A percentile compares a stretch with the other conserved stretches of the same genome.
These are phyloP conservation scores for Gossypium longicalyx DNA, from an alignment of 345 rosid genomes.

Conservation along the genomic window DNA sequence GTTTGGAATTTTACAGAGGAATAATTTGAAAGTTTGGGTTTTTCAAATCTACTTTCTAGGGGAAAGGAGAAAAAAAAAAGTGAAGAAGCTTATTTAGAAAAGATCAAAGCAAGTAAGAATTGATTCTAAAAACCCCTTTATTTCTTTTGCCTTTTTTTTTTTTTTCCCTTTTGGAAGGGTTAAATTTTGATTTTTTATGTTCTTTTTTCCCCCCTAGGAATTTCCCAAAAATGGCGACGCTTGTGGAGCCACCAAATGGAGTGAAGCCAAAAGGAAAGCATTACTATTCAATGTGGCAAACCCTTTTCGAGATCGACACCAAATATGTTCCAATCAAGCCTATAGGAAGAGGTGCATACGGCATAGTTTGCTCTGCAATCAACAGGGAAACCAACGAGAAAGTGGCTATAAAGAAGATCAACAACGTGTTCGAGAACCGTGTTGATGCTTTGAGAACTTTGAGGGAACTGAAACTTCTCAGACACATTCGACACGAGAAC, in stretches of 20 bases:
- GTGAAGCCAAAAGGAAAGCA: slow-evolving; percentile 59
- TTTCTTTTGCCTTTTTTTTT: not conserved
- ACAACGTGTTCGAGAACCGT: slow-evolving; percentile 72
- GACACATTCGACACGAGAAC: slow-evolving; percentile 75
- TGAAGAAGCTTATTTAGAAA: not conserved
- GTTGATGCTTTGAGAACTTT: slow-evolving; percentile 61
- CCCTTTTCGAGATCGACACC: slow-evolving; percentile 78
- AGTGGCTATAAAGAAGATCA: slow-evolving; percentile 85
- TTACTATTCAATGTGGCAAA: slow-evolving; percentile 75
- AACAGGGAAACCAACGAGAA: slow-evolving; percentile 70
- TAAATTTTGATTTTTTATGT: not conserved
- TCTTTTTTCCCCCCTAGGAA: not conserved
- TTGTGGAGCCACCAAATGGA: slow-evolving; percentile 87
- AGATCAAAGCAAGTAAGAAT: slow-evolving; percentile 13
- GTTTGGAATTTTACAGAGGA: not conserved
- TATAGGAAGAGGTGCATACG: slow-evolving; percentile 84
- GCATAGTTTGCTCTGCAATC: slow-evolving; percentile 79
- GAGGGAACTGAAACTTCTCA: slow-evolving; percentile 72
- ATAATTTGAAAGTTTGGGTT: not conserved
- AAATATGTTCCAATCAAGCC: slow-evolving; percentile 87
- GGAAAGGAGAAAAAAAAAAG: not conserved
- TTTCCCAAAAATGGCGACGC: slow-evolving; percentile 59
- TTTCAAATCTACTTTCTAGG: not conserved
- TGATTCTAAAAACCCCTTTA: not conserved
- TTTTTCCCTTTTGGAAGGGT: not conserved